Base-by-base conservation (phyloP, 345 rosid genomes). In the Brassica rapa region DNA sequence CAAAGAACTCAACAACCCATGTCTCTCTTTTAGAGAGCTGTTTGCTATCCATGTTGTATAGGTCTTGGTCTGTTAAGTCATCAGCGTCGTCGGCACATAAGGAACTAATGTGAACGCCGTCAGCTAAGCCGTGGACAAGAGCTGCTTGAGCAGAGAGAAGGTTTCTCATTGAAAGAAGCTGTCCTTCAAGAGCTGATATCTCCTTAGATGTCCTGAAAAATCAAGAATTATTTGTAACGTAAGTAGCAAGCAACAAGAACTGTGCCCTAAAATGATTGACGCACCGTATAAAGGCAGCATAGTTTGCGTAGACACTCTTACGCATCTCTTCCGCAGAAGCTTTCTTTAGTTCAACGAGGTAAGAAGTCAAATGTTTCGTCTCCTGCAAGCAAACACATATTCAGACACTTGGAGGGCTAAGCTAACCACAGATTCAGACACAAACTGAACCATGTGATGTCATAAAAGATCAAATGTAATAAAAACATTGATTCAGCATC, bases 311-410 rank as follows among this genome's bases (percentile, higher is more conserved):
- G 79, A 92, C 98, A 73, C 97, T 87, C 74, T 66, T 91, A 66
- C 97, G 97, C 98, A 94, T 94, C 88, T 94, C 98, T 86, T 94
- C 98, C 0, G 97, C 97, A 33, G 97, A 94, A 3, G 97, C 97
- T 85, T 86, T 94, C 92, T 90, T 92, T 53, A 94, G 73, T 46
- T 91, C 97, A 30, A 85, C 75, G 19, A 94, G 91, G 77, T 83
- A 70, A 61, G 89, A 83, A 60, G 89, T 84, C 67, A 87, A 35
- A 77, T 87, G 95, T 81, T 72, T 88, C 59, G 93, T 85, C 80
- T 92, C 97, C 97, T 94, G 82, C 19, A 24, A 75, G 33, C 59
- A 80, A 69, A 37, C 35, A 59, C 66, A 19, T 19, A 19, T 19
- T 19, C 21, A 19, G 21, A 19, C 21, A 19, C 21, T 19, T 19